Evolutionary conservation across 1,139 yeast species (phyloP).

Genomic region (Kodamaea suecica): DNA sequence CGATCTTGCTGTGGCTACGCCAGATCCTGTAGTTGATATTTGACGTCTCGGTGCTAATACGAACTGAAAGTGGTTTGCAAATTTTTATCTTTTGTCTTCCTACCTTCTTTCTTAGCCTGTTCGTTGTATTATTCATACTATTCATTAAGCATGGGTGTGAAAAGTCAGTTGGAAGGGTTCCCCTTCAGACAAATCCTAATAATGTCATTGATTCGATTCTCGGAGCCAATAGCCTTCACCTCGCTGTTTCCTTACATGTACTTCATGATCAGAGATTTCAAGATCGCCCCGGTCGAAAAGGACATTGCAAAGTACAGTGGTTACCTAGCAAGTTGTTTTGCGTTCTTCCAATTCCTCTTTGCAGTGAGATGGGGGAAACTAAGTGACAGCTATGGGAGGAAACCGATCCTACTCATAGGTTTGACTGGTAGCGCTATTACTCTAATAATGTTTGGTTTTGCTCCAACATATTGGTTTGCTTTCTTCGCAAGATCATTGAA

Average conservation of each 20-base stretch:
- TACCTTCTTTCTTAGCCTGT: too few relatives aligned
- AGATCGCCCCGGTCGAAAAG: constrained; percentile 31
- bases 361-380: constrained; percentile 39
- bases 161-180: constrained; percentile 27
- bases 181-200: constrained; percentile 36
- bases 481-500: constrained; percentile 30
- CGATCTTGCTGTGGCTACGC: too few relatives aligned
- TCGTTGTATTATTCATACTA: too few relatives aligned
- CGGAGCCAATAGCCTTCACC: constrained; percentile 41
- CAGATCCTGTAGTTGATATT: too few relatives aligned
- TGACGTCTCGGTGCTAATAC: too few relatives aligned
- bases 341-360: constrained; percentile 35
- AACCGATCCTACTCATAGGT: constrained; percentile 31
- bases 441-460: constrained; percentile 32
- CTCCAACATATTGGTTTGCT: constrained; percentile 33
- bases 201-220: constrained; percentile 31
- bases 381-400: constrained; percentile 33
- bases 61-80: too few relatives aligned
- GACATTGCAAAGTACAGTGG: constrained; percentile 39
- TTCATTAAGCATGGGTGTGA: constrained; percentile 1
- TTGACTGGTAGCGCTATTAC: constrained; percentile 31
- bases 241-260: constrained; percentile 39
- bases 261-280: constrained; percentile 40
- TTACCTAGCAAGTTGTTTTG: constrained; percentile 36
- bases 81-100: too few relatives aligned